These are phyloP conservation scores for Bruguiera gymnorhiza DNA, from an alignment of 345 rosid genomes.

Conservation along the genomic window DNA sequence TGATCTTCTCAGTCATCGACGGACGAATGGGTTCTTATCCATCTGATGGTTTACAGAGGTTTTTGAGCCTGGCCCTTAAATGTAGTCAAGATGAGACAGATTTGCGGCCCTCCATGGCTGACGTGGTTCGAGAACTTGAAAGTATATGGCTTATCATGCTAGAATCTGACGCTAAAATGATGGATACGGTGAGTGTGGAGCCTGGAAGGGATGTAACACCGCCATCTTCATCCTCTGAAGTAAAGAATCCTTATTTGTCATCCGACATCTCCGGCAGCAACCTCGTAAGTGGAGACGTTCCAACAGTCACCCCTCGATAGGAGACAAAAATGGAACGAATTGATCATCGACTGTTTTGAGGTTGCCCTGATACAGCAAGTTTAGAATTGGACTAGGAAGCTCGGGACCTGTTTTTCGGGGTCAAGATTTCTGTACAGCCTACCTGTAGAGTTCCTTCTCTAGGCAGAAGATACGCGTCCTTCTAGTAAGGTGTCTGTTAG, in stretches of 20 bases:
- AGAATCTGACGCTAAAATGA: conserved; percentile 33
- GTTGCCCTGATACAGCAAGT: not conserved
- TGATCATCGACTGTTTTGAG: not conserved
- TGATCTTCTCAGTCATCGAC: conserved; percentile 71
- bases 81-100: conserved; percentile 78
- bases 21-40: conserved; percentile 91
- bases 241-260: conserved; percentile 54
- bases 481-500: too few relatives aligned
- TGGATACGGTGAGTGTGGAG: conserved; percentile 10
- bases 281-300: conserved; percentile 72
- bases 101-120: conserved; percentile 82
- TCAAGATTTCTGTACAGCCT: not conserved
- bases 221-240: conserved; percentile 42
- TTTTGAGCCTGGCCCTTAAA: conserved; percentile 62
- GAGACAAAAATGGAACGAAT: not conserved
- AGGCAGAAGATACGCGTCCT: too few relatives aligned
- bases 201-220: conserved; percentile 23
- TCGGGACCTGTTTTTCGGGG: too few relatives aligned
- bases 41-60: conserved; percentile 71
- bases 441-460: not conserved
- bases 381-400: too few relatives aligned
- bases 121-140: conserved; percentile 84
- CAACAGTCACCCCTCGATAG: conserved; percentile 50
- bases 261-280: conserved; percentile 83
- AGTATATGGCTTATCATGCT: conserved; percentile 62